Percentiles rank a stretch among this genome's conserved stretches.
phyloP scores from a whole-genome alignment of 164 flowering plant species.

The Echeveria elegans region DNA sequence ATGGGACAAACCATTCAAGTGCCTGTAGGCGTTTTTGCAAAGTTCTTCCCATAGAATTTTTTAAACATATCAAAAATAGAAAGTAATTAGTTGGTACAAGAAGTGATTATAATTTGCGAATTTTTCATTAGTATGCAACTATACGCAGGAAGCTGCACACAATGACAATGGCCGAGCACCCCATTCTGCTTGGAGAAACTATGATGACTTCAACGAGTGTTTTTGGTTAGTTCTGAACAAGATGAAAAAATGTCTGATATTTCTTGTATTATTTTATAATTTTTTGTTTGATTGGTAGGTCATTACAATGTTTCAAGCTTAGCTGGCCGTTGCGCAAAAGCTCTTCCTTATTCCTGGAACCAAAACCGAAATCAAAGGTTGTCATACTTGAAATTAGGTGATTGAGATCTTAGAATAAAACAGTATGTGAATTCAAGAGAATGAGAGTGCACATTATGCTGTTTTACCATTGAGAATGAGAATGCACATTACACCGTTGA shows the following conservation, averaged over 20 bases:
- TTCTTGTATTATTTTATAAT: neutral
- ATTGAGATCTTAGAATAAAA: neutral
- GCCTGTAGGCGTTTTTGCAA: neutral
- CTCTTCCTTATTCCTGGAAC: slow-evolving; percentile 61
- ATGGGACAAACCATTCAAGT: neutral
- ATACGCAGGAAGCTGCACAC: slow-evolving; percentile 73
- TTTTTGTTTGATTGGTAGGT: slow-evolving; percentile 43
- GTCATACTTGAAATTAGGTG: neutral
- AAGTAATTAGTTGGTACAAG: too few relatives aligned
- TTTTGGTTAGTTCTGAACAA: slow-evolving; percentile 45
- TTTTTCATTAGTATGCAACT: neutral
- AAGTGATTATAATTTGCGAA: neutral
- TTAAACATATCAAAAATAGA: neutral
- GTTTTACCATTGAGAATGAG: neutral
- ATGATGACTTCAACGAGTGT: slow-evolving; percentile 96
- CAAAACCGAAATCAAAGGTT: slow-evolving; percentile 66
- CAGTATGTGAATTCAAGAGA: neutral
- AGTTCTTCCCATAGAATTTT: too few relatives aligned
- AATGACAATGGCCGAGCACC: slow-evolving; percentile 85
- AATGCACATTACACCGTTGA: too few relatives aligned
- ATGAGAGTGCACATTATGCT: neutral
- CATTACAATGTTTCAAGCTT: slow-evolving; percentile 76
- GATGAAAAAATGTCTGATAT: neutral
- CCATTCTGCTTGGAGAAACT: slow-evolving; percentile 97
- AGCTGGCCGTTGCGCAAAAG: slow-evolving; percentile 81